Conservation (phyloP, 108 stramenopile species). For the Tribonema minus region DNA sequence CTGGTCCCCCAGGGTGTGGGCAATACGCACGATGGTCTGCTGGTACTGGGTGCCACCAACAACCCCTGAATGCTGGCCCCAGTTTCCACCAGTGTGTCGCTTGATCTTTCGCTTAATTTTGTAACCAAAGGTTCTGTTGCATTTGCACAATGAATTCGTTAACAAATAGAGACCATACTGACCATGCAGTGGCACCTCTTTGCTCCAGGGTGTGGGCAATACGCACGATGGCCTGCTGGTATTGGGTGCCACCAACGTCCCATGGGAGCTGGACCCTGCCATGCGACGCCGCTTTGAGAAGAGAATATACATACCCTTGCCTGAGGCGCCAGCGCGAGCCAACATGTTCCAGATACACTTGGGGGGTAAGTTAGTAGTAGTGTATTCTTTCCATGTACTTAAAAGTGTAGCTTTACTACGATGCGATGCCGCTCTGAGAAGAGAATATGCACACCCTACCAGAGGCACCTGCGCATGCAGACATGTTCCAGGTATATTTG, state of each 20-base stretch:
- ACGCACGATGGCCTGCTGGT: conserved; percentile 16
- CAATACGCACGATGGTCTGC: conserved; percentile 18
- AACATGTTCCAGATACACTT: conserved; percentile 72
- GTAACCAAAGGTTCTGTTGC: too few species aligned
- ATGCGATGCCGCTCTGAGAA: conserved; percentile 98
- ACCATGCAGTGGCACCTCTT: too few species aligned
- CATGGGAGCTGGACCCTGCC: conserved; percentile 98
- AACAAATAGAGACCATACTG: too few species aligned
- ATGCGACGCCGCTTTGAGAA: conserved; percentile 98
- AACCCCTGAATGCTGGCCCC: conserved; percentile 97
- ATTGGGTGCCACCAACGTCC: conserved; percentile 84
- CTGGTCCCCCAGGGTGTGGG: conserved; percentile 41
- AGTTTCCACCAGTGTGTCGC: too few species aligned
- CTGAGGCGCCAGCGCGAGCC: conserved; percentile 75
- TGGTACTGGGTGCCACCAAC: conserved; percentile 74
- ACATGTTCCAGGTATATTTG: conserved; percentile 70
- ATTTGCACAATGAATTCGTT: too few species aligned
- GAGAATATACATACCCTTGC: conserved; percentile 96
- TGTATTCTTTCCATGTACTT: too few species aligned
- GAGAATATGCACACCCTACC: conserved; percentile 97
- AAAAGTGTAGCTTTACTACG: too few species aligned
- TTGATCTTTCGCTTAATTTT: too few species aligned
- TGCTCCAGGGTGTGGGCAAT: conserved; percentile 37
- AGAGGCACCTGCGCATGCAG: conserved; percentile 73
- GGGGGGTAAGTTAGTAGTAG: too few species aligned